These are phyloP conservation scores for Cyberlindnera mycetangii DNA, from an alignment of 805 yeast species.

Conservation along the genomic window DNA sequence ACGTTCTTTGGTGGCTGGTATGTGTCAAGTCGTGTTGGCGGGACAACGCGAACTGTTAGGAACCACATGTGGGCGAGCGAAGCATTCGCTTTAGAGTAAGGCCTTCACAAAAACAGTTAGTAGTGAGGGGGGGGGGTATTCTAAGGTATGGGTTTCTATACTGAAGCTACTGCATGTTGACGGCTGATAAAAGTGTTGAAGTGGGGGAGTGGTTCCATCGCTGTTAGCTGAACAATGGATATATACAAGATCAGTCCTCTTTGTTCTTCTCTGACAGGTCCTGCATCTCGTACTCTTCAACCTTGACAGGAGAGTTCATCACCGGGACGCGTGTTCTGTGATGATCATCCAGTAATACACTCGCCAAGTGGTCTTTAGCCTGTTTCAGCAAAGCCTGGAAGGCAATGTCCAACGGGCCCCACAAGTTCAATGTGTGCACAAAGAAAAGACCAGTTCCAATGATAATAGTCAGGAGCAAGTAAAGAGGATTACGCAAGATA, in stretches of 20 bases:
- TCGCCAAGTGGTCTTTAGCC: slow-evolving; percentile 53
- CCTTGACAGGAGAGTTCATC: slow-evolving; percentile 7
- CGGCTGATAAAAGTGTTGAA: too few species aligned
- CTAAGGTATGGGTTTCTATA: too few species aligned
- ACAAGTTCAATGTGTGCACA: slow-evolving; percentile 65
- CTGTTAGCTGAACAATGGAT: too few species aligned
- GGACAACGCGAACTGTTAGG: slow-evolving; percentile 1
- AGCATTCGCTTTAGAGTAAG: too few species aligned
- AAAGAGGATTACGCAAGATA: slow-evolving; percentile 80
- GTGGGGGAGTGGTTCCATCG: too few species aligned
- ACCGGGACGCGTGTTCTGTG: slow-evolving; percentile 20
- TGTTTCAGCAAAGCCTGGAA: slow-evolving; percentile 53
- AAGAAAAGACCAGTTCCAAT: slow-evolving; percentile 60
- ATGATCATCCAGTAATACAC: slow-evolving; percentile 58
- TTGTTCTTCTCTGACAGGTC: slow-evolving; percentile 27
- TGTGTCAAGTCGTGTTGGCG: slow-evolving; percentile 8
- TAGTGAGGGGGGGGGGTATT: too few species aligned
- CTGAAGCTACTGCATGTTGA: too few species aligned
- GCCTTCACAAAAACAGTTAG: too few species aligned
- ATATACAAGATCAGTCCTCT: not conserved
- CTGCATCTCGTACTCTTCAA: slow-evolving; percentile 32
- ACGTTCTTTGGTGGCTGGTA: slow-evolving; percentile 9
- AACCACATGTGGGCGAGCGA: too few species aligned
- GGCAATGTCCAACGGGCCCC: slow-evolving; percentile 73
- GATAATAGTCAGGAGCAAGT: slow-evolving; percentile 60